phyloP scores from a whole-genome alignment of 2,329 filamentous ascomycete species.

The Didymella segeticola region DNA sequence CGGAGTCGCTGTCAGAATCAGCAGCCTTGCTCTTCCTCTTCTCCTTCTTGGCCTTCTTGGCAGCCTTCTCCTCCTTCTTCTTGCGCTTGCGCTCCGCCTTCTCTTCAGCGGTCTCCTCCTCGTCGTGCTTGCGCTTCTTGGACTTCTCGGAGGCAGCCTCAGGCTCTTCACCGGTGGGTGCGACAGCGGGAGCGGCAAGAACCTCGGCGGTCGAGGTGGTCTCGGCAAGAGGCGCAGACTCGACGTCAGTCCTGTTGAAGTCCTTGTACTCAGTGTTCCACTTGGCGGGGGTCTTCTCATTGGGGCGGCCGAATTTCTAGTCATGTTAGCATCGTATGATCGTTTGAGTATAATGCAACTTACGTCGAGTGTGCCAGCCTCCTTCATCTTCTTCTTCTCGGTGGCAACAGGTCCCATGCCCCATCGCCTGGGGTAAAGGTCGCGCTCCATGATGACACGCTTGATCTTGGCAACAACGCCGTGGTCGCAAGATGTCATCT shows the following conservation, averaged over 20 bases:
- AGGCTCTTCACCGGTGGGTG: conserved; percentile 47
- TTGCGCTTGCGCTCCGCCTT: conserved; percentile 63
- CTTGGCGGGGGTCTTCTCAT: conserved; percentile 90
- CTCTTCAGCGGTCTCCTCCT: conserved; percentile 55
- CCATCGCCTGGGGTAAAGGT: conserved; percentile 96
- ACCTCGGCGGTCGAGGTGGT: conserved; percentile 46
- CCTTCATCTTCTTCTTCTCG: conserved; percentile 99
- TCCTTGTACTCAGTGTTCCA: conserved; percentile 96
- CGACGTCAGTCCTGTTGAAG: conserved; percentile 53
- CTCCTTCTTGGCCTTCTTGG: conserved; percentile 46
- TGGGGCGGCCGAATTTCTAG: conserved; percentile 87
- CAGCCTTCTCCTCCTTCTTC: conserved; percentile 73
- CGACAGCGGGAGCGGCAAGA: conserved; percentile 45
- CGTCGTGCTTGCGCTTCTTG: conserved; percentile 58
- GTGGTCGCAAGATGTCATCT: conserved; percentile 96
- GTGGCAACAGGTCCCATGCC: conserved; percentile 89
- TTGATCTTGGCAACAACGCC: conserved; percentile 99
- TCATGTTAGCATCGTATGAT: conserved; percentile 40
- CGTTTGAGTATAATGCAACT: conserved; percentile 34
- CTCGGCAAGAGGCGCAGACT: conserved; percentile 36
- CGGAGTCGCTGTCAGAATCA: conserved; percentile 40
- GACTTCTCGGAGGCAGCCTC: conserved; percentile 40
- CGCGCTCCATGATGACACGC: conserved; percentile 99
- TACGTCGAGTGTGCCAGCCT: conserved; percentile 91
- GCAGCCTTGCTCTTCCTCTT: conserved; percentile 41